Conservation (phyloP, 2,329 filamentous ascomycete species). For the Phyllosticta citriasiana region DNA sequence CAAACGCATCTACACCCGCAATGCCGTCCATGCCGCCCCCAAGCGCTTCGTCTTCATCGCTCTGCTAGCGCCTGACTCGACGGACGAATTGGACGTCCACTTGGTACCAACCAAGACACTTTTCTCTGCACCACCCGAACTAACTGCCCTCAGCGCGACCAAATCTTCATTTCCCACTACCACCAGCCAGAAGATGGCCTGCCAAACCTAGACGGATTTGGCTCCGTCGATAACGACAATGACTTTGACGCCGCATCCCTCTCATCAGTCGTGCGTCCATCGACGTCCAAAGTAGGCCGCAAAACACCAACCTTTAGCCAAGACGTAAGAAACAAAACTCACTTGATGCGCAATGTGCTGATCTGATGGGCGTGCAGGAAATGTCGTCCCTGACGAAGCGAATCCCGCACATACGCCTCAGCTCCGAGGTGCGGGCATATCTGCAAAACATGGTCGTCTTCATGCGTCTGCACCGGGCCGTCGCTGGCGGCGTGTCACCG, state of each 20-base stretch:
- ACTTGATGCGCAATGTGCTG: not conserved
- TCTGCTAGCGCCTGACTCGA: constrained; percentile 42
- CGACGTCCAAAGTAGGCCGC: constrained; percentile 15
- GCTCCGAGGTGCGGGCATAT: constrained; percentile 72
- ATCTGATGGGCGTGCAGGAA: constrained; percentile 21
- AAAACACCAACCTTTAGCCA: constrained; percentile 31
- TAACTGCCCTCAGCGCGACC: constrained; percentile 57
- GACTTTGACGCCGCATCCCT: constrained; percentile 22
- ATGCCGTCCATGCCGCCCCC: constrained; percentile 62
- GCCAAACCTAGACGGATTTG: constrained; percentile 57
- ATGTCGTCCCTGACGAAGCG: constrained; percentile 52
- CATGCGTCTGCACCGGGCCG: constrained; percentile 76
- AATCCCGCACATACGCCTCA: constrained; percentile 50
- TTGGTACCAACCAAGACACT: constrained; percentile 21
- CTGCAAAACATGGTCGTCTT: constrained; percentile 82
- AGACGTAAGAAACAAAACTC: constrained; percentile 28
- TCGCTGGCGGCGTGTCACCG: constrained; percentile 67
- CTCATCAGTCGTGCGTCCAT: constrained; percentile 28
- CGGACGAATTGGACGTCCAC: constrained; percentile 29
- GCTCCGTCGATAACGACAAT: constrained; percentile 18
- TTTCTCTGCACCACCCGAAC: constrained; percentile 12
- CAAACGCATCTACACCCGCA: constrained; percentile 65
- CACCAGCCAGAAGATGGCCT: constrained; percentile 65
- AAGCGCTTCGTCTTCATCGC: constrained; percentile 73
- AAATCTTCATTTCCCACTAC: constrained; percentile 80